Evolutionary conservation across 2,329 filamentous ascomycete genomes (phyloP).

Genomic region (Paradendryphiella salina): DNA sequence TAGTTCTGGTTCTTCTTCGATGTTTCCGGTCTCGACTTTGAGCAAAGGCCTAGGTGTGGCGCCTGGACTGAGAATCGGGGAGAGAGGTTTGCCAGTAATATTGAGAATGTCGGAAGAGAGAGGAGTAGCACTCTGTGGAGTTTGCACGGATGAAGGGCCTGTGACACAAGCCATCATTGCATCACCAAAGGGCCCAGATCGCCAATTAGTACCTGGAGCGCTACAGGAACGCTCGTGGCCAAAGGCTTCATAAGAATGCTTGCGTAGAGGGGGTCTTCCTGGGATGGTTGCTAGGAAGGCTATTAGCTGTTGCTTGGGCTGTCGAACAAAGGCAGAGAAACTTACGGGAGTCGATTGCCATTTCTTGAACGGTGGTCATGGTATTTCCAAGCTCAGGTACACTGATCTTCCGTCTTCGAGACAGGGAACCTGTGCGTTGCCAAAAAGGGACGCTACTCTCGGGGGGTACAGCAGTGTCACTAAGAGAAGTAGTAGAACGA

Average conservation of each 20-base stretch:
- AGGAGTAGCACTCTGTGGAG: conserved; percentile 22
- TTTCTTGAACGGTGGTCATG: conserved; percentile 48
- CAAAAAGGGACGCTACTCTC: conserved; percentile 40
- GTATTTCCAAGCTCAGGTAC: conserved; percentile 46
- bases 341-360: conserved; percentile 48
- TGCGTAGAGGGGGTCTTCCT: conserved; percentile 46
- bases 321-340: neutral
- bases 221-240: conserved; percentile 48
- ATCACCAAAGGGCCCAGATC: conserved; percentile 47
- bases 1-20: conserved; percentile 26
- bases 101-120: conserved; percentile 22
- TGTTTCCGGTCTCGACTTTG: conserved; percentile 38
- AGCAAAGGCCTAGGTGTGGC: conserved; percentile 35
- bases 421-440: conserved; percentile 45
- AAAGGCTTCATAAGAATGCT: conserved; percentile 39
- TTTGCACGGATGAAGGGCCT: conserved; percentile 36
- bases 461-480: conserved; percentile 44
- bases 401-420: conserved; percentile 48
- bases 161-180: conserved; percentile 47
- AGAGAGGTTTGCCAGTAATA: conserved; percentile 20
- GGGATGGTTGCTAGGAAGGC: conserved; percentile 44
- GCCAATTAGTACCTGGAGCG: conserved; percentile 46
- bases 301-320: conserved; percentile 19
- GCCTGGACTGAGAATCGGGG: conserved; percentile 43
- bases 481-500: conserved; percentile 47